These are phyloP conservation scores for Teratosphaeria epicoccoides DNA, from an alignment of 2,329 filamentous ascomycete genomes.

Conservation along the genomic window DNA sequence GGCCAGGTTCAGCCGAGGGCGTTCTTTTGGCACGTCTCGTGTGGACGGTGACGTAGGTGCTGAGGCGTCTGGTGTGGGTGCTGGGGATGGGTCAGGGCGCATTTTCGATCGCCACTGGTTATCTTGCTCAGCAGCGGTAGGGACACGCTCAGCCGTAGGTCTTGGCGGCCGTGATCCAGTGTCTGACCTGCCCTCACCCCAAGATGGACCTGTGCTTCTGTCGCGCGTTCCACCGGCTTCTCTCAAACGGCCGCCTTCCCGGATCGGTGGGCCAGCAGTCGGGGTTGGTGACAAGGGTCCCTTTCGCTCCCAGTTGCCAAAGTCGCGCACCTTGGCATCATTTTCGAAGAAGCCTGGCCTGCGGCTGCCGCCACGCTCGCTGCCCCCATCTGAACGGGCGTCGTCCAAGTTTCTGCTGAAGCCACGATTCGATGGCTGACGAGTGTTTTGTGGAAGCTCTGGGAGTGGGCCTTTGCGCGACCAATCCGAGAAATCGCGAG, in stretches of 20 bases:
- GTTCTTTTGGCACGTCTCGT: conserved; percentile 46
- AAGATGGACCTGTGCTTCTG: conserved; percentile 52
- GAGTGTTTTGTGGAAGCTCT: conserved; percentile 49
- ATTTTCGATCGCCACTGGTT: conserved; percentile 88
- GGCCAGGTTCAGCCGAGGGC: conserved; percentile 75
- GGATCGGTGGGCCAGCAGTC: conserved; percentile 30
- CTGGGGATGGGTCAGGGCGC: conserved; percentile 67
- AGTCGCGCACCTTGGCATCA: conserved; percentile 69
- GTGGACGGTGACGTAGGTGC: conserved; percentile 63
- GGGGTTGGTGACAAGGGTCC: conserved; percentile 71
- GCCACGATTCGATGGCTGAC: conserved; percentile 37
- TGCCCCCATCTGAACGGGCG: conserved; percentile 40
- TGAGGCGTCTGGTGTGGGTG: conserved; percentile 56
- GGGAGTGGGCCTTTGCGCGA: conserved; percentile 82
- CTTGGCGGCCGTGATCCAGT: conserved; percentile 72
- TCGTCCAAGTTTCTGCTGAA: conserved; percentile 26
- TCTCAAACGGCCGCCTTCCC: conserved; percentile 49
- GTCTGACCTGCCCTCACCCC: conserved; percentile 59
- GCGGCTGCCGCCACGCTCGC: conserved; percentile 41
- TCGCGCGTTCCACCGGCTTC: conserved; percentile 48
- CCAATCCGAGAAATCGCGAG: conserved; percentile 78
- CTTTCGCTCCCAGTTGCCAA: conserved; percentile 88
- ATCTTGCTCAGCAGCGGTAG: conserved; percentile 84
- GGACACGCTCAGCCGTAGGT: conserved; percentile 53
- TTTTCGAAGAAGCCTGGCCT: conserved; percentile 55